Percentiles rank a stretch among this genome's conserved stretches.
phyloP scores from a whole-genome alignment of 306 rosid species.

The Castanea mollissima region DNA sequence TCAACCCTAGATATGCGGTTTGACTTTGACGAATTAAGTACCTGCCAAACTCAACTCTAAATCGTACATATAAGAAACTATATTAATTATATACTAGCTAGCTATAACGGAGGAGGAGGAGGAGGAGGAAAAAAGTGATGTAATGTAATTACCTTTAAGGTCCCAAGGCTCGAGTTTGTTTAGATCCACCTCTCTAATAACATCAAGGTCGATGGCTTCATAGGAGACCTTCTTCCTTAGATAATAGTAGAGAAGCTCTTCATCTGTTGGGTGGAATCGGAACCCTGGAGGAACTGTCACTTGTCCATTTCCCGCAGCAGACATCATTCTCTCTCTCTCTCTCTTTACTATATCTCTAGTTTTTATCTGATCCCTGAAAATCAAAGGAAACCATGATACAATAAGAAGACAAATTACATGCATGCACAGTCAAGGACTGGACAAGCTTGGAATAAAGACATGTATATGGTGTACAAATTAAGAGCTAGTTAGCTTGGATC shows the following conservation, averaged over 20 bases:
- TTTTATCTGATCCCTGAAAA: background rate
- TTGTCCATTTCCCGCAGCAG: constrained; percentile 57
- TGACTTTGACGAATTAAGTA: background rate
- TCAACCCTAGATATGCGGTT: background rate
- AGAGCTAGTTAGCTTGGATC: too few relatives aligned
- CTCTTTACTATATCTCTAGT: too few relatives aligned
- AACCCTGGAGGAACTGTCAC: constrained; percentile 94
- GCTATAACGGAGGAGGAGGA: too few relatives aligned
- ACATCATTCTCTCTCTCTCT: constrained; percentile 44
- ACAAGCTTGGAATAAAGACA: too few relatives aligned
- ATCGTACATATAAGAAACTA: background rate
- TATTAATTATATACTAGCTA: too few relatives aligned
- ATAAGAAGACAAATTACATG: background rate
- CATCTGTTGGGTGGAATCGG: constrained; percentile 94
- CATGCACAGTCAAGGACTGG: background rate
- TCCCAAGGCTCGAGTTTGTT: constrained; percentile 99
- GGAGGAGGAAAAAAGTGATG: background rate
- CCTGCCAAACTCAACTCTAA: background rate
- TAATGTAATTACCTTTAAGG: constrained; percentile 66
- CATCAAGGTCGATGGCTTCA: constrained; percentile 95
- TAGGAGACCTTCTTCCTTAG: constrained; percentile 89
- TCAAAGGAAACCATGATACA: background rate
- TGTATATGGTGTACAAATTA: too few relatives aligned
- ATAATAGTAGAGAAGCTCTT: constrained; percentile 97
- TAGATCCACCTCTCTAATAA: constrained; percentile 87